Evolutionary conservation across 345 rosid genomes (phyloP).

Genomic region (Hypericum androsaemum): DNA sequence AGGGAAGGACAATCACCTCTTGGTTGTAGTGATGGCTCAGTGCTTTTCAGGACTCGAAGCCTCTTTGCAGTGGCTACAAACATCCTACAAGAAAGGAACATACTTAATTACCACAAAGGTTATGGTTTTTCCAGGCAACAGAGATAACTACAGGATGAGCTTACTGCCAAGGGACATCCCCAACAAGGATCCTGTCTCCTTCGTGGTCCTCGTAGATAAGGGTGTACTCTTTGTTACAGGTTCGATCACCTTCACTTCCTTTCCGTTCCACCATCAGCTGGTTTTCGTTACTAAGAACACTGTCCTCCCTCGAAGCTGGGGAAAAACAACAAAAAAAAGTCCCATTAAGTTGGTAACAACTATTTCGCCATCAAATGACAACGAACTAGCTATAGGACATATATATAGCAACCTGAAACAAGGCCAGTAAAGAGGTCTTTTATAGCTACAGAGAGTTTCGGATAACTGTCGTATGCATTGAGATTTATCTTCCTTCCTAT

Average conservation of each 20-base stretch:
- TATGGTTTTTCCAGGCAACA: neutral
- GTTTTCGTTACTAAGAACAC: neutral
- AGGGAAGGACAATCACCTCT: too few species aligned
- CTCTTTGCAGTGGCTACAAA: too few species aligned
- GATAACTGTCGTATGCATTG: constrained; percentile 34
- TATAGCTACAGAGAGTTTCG: constrained; percentile 22
- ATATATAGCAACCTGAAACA: constrained; percentile 18
- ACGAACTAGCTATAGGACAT: neutral
- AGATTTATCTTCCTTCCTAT: constrained; percentile 61
- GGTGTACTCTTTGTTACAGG: neutral
- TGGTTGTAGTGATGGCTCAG: too few species aligned
- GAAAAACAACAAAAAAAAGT: neutral
- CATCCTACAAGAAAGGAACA: too few species aligned
- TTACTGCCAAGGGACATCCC: constrained; percentile 64
- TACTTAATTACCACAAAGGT: too few species aligned
- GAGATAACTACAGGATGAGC: constrained; percentile 31
- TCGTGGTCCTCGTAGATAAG: constrained; percentile 48
- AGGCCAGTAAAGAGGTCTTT: constrained; percentile 30
- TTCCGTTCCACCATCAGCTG: neutral
- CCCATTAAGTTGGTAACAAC: constrained; percentile 16
- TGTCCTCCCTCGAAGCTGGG: neutral
- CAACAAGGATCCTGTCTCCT: constrained; percentile 60
- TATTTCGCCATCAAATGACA: constrained; percentile 3
- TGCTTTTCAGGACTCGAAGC: too few species aligned
- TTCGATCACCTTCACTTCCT: neutral